Conservation (phyloP, 371 early-diverging fungal species). For the Mortierella sp. region DNA sequence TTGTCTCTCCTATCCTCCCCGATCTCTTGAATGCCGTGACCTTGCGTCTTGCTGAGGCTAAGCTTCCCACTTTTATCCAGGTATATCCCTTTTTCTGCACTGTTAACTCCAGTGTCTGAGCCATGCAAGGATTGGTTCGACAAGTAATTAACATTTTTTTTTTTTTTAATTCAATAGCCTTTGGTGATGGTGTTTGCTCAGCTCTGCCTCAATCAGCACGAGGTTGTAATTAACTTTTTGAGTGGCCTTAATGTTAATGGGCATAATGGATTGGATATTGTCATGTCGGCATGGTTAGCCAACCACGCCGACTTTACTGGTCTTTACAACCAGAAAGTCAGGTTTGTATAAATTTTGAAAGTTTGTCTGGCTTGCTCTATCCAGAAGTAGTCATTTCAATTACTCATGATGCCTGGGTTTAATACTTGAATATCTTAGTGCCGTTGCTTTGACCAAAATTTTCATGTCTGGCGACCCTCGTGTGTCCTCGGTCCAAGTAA, state of each 20-base stretch:
- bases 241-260: slow-evolving; percentile 64
- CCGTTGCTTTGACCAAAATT: slow-evolving; percentile 83
- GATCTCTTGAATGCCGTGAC: slow-evolving; percentile 84
- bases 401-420: too few species aligned
- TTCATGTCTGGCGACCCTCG: slow-evolving; percentile 76
- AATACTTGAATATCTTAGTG: slow-evolving; percentile 58
- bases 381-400: not conserved
- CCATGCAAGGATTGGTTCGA: not conserved
- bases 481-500: slow-evolving; percentile 74
- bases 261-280: slow-evolving; percentile 73
- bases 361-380: not conserved
- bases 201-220: slow-evolving; percentile 77
- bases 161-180: slow-evolving; percentile 56
- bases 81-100: slow-evolving; percentile 39
- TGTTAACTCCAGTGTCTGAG: not conserved
- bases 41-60: slow-evolving; percentile 75
- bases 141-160: not conserved
- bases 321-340: slow-evolving; percentile 80
- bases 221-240: slow-evolving; percentile 79
- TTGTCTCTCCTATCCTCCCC: slow-evolving; percentile 78
- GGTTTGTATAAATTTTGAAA: slow-evolving; percentile 57
- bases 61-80: slow-evolving; percentile 83
- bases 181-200: slow-evolving; percentile 91
- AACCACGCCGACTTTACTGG: slow-evolving; percentile 82
- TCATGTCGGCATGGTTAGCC: slow-evolving; percentile 83